A percentile compares a stretch with the other conserved stretches of the same genome.
phyloP scores from a whole-genome alignment of 108 stramenopile genomes.

The Epithemia pelagica region DNA sequence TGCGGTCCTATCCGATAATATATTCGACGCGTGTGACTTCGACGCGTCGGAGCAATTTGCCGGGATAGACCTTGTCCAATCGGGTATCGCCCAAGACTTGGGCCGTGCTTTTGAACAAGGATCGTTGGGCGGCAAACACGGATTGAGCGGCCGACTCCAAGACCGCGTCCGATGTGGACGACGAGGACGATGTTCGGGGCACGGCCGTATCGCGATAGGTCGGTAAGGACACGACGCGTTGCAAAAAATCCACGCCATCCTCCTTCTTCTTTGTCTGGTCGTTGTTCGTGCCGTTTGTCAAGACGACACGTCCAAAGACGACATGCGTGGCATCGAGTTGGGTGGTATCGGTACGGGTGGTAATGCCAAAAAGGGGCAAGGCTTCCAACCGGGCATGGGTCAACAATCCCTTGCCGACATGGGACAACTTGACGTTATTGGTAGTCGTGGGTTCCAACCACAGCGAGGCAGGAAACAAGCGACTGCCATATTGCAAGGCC shows the following conservation, averaged over 20 bases:
- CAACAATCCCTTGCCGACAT: slow-evolving; percentile 53
- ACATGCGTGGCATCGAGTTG: slow-evolving; percentile 61
- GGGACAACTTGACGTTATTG: slow-evolving; percentile 20
- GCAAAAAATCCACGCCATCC: slow-evolving; percentile 39
- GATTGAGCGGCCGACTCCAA: slow-evolving; percentile 43
- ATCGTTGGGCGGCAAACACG: slow-evolving; percentile 68
- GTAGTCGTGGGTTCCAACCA: slow-evolving; percentile 50
- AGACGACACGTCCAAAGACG: slow-evolving; percentile 73
- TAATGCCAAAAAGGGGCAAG: slow-evolving; percentile 71
- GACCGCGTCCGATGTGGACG: slow-evolving; percentile 17
- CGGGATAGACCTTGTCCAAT: slow-evolving; percentile 64
- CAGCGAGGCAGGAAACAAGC: slow-evolving; percentile 56
- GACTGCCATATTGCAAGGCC: slow-evolving; percentile 43
- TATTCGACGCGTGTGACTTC: slow-evolving; percentile 74
- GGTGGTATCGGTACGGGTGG: slow-evolving; percentile 43
- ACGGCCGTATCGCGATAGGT: slow-evolving; percentile 25
- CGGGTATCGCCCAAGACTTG: slow-evolving; percentile 74
- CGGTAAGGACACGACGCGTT: slow-evolving; percentile 50
- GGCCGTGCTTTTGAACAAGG: slow-evolving; percentile 74
- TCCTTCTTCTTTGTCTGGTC: not conserved
- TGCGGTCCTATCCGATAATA: too few species aligned
- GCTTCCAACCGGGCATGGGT: slow-evolving; percentile 69
- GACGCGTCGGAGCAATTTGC: slow-evolving; percentile 70
- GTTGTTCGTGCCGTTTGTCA: slow-evolving; percentile 13
- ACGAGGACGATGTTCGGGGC: slow-evolving; percentile 28